Percentiles rank a stretch among this genome's conserved stretches.
These are phyloP conservation scores for Penicillium sp. DNA, from an alignment of 2,329 filamentous ascomycete species.

Conservation along the genomic window DNA sequence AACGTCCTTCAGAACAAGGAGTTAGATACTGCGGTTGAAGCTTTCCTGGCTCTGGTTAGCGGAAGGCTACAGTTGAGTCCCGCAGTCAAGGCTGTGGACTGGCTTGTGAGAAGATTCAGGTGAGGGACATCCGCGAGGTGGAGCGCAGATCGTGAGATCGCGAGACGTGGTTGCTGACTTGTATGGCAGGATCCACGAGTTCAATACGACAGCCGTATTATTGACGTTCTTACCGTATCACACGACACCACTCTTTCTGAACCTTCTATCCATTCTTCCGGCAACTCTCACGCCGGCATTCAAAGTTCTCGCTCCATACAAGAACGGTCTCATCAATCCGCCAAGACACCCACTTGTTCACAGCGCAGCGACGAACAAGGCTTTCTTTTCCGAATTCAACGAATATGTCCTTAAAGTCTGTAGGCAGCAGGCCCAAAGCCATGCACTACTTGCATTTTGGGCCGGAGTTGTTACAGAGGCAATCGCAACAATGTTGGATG, in stretches of 20 bases:
- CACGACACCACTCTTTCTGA: slow-evolving; percentile 77
- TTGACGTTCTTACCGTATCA: slow-evolving; percentile 93
- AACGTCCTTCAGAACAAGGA: slow-evolving; percentile 76
- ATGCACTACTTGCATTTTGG: slow-evolving; percentile 84
- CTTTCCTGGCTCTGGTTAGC: slow-evolving; percentile 77
- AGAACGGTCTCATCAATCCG: slow-evolving; percentile 70
- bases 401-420: slow-evolving; percentile 74
- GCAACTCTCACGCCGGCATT: slow-evolving; percentile 68
- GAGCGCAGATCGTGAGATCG: neutral
- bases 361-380: slow-evolving; percentile 72
- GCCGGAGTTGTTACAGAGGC: slow-evolving; percentile 83
- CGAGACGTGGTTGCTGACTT: slow-evolving; percentile 19
- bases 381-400: slow-evolving; percentile 74
- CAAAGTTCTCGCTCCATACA: slow-evolving; percentile 82
- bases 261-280: slow-evolving; percentile 82
- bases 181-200: slow-evolving; percentile 72
- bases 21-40: slow-evolving; percentile 72
- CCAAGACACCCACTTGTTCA: slow-evolving; percentile 81
- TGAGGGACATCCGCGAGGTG: slow-evolving; percentile 41
- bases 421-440: slow-evolving; percentile 68
- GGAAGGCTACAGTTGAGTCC: slow-evolving; percentile 77
- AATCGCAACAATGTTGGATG: slow-evolving; percentile 76
- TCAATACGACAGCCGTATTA: slow-evolving; percentile 75
- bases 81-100: slow-evolving; percentile 87
- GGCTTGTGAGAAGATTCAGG: slow-evolving; percentile 89